These are phyloP conservation scores for Tolypocladium tropicale DNA, from an alignment of 2,329 filamentous ascomycete genomes.

Conservation along the genomic window DNA sequence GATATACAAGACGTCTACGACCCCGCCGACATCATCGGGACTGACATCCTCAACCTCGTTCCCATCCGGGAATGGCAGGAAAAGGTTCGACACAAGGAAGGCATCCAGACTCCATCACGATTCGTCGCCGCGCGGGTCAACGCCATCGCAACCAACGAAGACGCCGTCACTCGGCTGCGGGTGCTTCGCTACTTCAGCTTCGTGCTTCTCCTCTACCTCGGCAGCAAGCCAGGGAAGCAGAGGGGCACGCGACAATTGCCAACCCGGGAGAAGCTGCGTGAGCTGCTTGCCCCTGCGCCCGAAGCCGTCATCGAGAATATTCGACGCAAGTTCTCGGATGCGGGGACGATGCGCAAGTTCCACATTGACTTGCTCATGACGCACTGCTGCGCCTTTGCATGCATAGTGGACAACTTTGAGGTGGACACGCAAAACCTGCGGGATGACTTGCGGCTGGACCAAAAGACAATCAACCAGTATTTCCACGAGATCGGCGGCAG, in stretches of 20 bases:
- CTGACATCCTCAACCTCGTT: slow-evolving; percentile 55
- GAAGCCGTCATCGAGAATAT: slow-evolving; percentile 56
- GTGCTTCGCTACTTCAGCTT: slow-evolving; percentile 51
- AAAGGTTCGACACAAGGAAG: slow-evolving; percentile 45
- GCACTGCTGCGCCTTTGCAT: slow-evolving; percentile 60
- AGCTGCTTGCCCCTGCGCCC: slow-evolving; percentile 45
- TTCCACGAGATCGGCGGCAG: slow-evolving; percentile 68
- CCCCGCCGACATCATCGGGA: slow-evolving; percentile 53
- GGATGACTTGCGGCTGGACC: slow-evolving; percentile 62
- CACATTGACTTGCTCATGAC: slow-evolving; percentile 63
- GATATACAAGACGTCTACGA: slow-evolving; percentile 66
- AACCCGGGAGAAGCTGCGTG: slow-evolving; percentile 49
- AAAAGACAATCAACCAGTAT: slow-evolving; percentile 60
- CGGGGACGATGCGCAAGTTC: slow-evolving; percentile 57
- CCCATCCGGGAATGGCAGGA: slow-evolving; percentile 68
- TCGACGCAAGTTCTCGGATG: slow-evolving; percentile 57
- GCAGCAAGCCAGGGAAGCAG: slow-evolving; percentile 33
- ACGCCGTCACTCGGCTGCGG: slow-evolving; percentile 41
- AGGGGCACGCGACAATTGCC: slow-evolving; percentile 42
- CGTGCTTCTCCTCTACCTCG: slow-evolving; percentile 42
- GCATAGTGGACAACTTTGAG: slow-evolving; percentile 63
- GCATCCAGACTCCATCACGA: slow-evolving; percentile 45
- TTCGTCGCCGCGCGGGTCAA: slow-evolving; percentile 57
- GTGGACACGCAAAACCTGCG: slow-evolving; percentile 60
- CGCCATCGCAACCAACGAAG: slow-evolving; percentile 40